A percentile compares a stretch with the other conserved stretches of the same genome.
Evolutionary conservation across 2,329 filamentous ascomycete species (phyloP).

Genomic region (Alternaria gaisen): DNA sequence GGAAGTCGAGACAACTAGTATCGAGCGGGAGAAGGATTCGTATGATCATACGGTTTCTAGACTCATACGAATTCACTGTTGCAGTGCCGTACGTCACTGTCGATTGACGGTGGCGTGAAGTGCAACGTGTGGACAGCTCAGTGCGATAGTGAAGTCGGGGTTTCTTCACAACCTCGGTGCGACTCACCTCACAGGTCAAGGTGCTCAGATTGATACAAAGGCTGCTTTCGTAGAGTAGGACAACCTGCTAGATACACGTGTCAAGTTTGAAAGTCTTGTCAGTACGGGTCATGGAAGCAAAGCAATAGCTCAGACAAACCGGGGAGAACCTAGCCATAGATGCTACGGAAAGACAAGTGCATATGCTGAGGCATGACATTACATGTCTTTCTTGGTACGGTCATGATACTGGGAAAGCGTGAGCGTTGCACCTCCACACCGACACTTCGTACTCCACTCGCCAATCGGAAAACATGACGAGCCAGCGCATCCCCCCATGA

Average conservation of each 20-base stretch:
- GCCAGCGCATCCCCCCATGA: conserved; percentile 33
- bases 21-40: neutral
- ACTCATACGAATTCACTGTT: neutral
- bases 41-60: neutral
- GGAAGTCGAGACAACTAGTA: neutral
- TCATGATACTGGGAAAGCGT: neutral
- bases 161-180: neutral
- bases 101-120: neutral
- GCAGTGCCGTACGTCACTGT: neutral
- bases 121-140: neutral
- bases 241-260: neutral
- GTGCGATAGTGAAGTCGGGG: neutral
- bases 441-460: conserved; percentile 26
- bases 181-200: neutral
- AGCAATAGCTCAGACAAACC: neutral
- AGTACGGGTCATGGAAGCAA: neutral
- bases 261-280: neutral
- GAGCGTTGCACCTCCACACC: conserved; percentile 27
- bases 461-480: conserved; percentile 30
- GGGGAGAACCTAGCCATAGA: neutral
- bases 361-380: neutral
- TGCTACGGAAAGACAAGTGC: neutral
- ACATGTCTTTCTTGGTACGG: neutral
- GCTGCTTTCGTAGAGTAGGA: neutral
- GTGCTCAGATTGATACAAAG: neutral